phyloP scores from a whole-genome alignment of 2,329 filamentous ascomycete genomes.

The Aureobasidium namibiae region DNA sequence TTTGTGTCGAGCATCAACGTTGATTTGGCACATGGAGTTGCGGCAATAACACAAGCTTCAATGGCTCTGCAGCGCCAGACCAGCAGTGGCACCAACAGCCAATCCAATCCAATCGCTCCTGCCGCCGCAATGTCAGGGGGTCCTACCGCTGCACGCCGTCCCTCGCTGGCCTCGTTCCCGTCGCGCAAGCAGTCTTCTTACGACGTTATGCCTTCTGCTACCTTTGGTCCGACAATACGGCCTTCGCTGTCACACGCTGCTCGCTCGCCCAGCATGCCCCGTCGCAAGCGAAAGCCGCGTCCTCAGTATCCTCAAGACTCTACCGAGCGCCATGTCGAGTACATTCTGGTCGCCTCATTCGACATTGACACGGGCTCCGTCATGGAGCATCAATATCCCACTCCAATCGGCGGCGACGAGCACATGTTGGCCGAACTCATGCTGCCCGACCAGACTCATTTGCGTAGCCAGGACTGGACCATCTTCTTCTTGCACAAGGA shows the following conservation, averaged over 20 bases:
- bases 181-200: constrained; percentile 21
- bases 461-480: constrained; percentile 94
- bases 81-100: constrained; percentile 15
- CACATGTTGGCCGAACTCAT: constrained; percentile 98
- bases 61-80: constrained; percentile 8
- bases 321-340: constrained; percentile 87
- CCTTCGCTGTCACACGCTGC: background rate
- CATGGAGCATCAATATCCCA: constrained; percentile 97
- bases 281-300: constrained; percentile 27
- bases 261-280: background rate
- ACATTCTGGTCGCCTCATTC: constrained; percentile 94
- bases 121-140: constrained; percentile 7
- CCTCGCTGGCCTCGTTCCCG: constrained; percentile 35
- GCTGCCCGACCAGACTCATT: constrained; percentile 93
- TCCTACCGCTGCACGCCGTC: constrained; percentile 24
- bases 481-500: constrained; percentile 99
- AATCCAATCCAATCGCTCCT: background rate
- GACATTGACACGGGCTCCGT: constrained; percentile 92
- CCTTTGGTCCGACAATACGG: background rate
- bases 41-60: background rate
- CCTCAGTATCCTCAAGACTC: constrained; percentile 42
- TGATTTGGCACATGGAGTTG: background rate
- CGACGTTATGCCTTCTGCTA: constrained; percentile 11
- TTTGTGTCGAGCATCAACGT: background rate
- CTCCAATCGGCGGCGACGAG: constrained; percentile 91